Conservation (phyloP, 805 yeast species). For the Ogataea ganodermae region DNA sequence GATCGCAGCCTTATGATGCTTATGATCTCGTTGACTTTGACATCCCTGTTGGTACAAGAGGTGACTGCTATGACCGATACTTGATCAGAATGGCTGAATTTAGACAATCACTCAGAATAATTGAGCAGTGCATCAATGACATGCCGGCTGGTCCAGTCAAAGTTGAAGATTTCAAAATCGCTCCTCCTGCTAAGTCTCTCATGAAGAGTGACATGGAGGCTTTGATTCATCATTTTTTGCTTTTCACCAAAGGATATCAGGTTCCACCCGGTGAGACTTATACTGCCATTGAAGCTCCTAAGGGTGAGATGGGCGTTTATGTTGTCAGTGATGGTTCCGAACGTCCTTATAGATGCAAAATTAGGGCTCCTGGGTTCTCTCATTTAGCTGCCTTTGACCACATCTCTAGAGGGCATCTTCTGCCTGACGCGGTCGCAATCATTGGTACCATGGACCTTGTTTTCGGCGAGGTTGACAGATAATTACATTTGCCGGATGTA, state of each 20-base stretch:
- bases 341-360: slow-evolving; percentile 89
- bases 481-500: slow-evolving; percentile 18
- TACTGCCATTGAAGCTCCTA: slow-evolving; percentile 91
- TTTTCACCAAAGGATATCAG: slow-evolving; percentile 84
- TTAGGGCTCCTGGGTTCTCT: slow-evolving; percentile 93
- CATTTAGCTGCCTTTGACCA: slow-evolving; percentile 88
- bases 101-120: slow-evolving; percentile 85
- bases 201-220: slow-evolving; percentile 96
- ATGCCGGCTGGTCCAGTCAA: slow-evolving; percentile 93
- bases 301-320: slow-evolving; percentile 93
- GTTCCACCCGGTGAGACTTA: slow-evolving; percentile 92
- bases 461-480: slow-evolving; percentile 93
- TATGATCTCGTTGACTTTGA: slow-evolving; percentile 85
- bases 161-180: slow-evolving; percentile 85
- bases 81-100: slow-evolving; percentile 88
- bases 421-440: slow-evolving; percentile 91
- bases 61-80: slow-evolving; percentile 91
- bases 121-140: slow-evolving; percentile 85
- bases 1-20: slow-evolving; percentile 87
- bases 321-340: slow-evolving; percentile 87
- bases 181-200: slow-evolving; percentile 75
- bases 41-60: slow-evolving; percentile 81
- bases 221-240: slow-evolving; percentile 83
- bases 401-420: slow-evolving; percentile 79
- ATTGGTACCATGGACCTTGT: slow-evolving; percentile 95